Evolutionary conservation across 805 yeast species (phyloP).

Genomic region (Candida caryicola): DNA sequence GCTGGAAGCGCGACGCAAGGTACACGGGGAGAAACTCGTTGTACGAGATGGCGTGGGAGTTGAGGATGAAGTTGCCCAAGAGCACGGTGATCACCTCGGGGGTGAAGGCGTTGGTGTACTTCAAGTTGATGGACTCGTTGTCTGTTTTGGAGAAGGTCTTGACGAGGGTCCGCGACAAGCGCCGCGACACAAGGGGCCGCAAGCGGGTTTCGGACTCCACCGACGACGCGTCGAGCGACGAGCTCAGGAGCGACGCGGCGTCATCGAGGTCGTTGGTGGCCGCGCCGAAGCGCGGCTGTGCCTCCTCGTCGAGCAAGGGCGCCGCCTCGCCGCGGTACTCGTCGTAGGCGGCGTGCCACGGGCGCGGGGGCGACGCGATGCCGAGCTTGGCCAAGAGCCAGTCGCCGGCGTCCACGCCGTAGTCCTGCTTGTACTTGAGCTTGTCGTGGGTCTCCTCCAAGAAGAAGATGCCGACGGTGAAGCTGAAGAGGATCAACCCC

Average conservation of each 20-base stretch:
- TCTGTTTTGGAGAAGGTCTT: background rate
- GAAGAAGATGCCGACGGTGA: conserved; percentile 42
- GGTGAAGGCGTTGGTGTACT: conserved; percentile 22
- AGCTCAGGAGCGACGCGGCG: background rate
- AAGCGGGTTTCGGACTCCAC: background rate
- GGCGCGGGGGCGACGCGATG: conserved; percentile 15
- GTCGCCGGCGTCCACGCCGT: conserved; percentile 47
- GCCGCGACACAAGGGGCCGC: background rate
- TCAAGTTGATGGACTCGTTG: background rate
- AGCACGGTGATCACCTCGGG: conserved; percentile 31
- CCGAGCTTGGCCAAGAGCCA: conserved; percentile 18
- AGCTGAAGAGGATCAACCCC: conserved; percentile 31
- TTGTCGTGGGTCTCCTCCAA: conserved; percentile 52
- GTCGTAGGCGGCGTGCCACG: conserved; percentile 16
- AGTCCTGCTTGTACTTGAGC: conserved; percentile 38
- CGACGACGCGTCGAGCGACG: background rate
- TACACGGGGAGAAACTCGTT: conserved; percentile 38
- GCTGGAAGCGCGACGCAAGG: conserved; percentile 29
- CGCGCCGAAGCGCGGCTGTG: background rate
- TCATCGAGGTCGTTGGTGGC: background rate
- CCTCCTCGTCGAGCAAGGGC: conserved; percentile 2
- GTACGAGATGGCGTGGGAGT: conserved; percentile 32
- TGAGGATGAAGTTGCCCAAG: conserved; percentile 31
- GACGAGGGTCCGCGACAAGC: background rate
- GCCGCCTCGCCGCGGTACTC: background rate